phyloP scores from a whole-genome alignment of 768 basidiomycete species.

The Boletus speciosus region DNA sequence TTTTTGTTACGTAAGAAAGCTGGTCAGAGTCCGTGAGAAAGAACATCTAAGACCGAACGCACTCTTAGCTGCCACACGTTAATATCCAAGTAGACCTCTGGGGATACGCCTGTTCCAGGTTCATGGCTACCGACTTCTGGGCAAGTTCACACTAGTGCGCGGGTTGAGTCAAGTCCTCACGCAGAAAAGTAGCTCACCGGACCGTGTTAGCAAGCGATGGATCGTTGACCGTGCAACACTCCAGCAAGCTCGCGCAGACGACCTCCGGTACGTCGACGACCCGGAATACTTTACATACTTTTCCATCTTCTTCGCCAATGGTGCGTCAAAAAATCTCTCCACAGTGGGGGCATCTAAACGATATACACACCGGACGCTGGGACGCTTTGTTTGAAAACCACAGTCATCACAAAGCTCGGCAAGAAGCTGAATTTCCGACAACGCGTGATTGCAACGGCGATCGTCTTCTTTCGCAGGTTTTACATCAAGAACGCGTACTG shows the following conservation, averaged over 20 bases:
- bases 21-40: not conserved
- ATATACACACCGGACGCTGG: not conserved
- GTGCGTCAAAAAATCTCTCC: constrained; percentile 36
- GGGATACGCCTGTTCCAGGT: not conserved
- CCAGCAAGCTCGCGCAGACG: constrained; percentile 68
- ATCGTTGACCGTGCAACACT: constrained; percentile 79
- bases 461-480: constrained; percentile 94
- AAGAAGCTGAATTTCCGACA: constrained; percentile 82
- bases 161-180: constrained; percentile 9
- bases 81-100: not conserved
- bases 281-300: constrained; percentile 78
- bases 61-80: no score
- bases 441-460: constrained; percentile 90
- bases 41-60: not conserved
- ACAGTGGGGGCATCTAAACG: not conserved
- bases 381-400: not conserved
- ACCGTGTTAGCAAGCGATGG: constrained; percentile 76
- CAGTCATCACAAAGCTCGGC: constrained; percentile 84
- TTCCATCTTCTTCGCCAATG: constrained; percentile 83
- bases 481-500: constrained; percentile 94
- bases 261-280: constrained; percentile 74
- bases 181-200: constrained; percentile 13
- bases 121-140: constrained; percentile 92
- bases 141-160: constrained; percentile 83
- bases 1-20: not conserved